These are phyloP conservation scores for Fraxinus sp. DNA, from an alignment of 305 asterid species.

Conservation along the genomic window DNA sequence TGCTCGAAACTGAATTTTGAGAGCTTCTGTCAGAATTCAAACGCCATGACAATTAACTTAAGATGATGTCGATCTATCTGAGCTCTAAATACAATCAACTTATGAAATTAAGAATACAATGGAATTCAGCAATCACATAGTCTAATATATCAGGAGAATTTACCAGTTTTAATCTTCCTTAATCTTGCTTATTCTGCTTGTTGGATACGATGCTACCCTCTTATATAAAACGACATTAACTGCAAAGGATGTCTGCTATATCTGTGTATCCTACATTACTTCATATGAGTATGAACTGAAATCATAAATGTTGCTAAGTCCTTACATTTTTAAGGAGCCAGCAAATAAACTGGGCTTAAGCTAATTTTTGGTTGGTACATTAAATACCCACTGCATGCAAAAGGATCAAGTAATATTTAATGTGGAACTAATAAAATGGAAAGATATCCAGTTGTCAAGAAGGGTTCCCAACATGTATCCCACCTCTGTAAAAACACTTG, in stretches of 20 bases:
- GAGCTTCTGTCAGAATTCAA: background rate
- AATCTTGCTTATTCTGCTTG: background rate
- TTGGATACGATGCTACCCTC: background rate
- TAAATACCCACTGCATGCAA: background rate
- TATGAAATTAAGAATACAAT: background rate
- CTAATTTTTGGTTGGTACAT: background rate
- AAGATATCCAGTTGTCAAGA: background rate
- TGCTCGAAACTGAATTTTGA: constrained; percentile 1
- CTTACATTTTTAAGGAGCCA: background rate
- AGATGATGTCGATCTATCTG: background rate
- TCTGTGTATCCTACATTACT: background rate
- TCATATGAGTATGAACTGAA: background rate
- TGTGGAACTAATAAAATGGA: constrained; percentile 1
- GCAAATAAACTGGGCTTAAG: background rate
- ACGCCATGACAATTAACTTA: background rate
- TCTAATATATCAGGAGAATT: background rate
- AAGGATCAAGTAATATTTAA: background rate
- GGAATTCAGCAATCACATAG: background rate
- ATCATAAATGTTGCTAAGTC: background rate
- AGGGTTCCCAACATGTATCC: background rate
- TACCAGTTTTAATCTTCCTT: background rate
- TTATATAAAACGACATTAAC: background rate
- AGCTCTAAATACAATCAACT: background rate
- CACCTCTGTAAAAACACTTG: background rate
- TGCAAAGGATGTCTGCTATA: background rate